Conservation (phyloP, 2,329 filamentous ascomycete species). For the Chaetomiaceae sp. region DNA sequence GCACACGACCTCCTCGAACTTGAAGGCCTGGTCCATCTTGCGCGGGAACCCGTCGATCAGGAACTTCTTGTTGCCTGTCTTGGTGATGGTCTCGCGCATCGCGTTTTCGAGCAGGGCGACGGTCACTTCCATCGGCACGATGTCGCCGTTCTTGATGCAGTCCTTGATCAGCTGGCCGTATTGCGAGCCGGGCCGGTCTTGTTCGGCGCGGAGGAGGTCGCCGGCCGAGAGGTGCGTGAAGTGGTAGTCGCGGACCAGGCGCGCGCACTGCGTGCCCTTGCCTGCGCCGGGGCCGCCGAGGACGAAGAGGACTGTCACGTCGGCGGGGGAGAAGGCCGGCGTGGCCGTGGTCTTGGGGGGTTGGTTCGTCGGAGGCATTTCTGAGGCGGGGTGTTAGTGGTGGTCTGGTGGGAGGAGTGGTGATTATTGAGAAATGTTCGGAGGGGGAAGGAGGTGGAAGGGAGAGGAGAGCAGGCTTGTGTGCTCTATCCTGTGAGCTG, state of each 20-base stretch:
- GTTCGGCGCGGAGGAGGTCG: slow-evolving; percentile 89
- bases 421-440: background rate
- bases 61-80: slow-evolving; percentile 56
- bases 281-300: slow-evolving; percentile 93
- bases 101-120: slow-evolving; percentile 90
- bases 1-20: slow-evolving; percentile 88
- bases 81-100: slow-evolving; percentile 66
- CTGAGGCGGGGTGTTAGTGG: slow-evolving; percentile 16
- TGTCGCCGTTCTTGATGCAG: slow-evolving; percentile 90
- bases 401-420: background rate
- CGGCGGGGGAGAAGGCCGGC: slow-evolving; percentile 68
- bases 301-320: slow-evolving; percentile 93
- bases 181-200: slow-evolving; percentile 77
- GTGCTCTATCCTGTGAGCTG: background rate
- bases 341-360: slow-evolving; percentile 40
- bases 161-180: slow-evolving; percentile 90
- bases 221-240: slow-evolving; percentile 93
- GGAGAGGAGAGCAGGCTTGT: background rate
- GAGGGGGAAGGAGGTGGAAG: background rate
- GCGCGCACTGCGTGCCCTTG: slow-evolving; percentile 92
- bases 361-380: slow-evolving; percentile 36
- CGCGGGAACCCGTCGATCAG: slow-evolving; percentile 80
- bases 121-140: slow-evolving; percentile 99
- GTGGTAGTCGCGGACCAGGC: slow-evolving; percentile 79
- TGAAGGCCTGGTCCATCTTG: slow-evolving; percentile 93